A percentile compares a stretch with the other conserved stretches of the same genome.
These are phyloP conservation scores for Camellia lanceoleosa DNA, from an alignment of 148 eudicot genomes.

Conservation along the genomic window DNA sequence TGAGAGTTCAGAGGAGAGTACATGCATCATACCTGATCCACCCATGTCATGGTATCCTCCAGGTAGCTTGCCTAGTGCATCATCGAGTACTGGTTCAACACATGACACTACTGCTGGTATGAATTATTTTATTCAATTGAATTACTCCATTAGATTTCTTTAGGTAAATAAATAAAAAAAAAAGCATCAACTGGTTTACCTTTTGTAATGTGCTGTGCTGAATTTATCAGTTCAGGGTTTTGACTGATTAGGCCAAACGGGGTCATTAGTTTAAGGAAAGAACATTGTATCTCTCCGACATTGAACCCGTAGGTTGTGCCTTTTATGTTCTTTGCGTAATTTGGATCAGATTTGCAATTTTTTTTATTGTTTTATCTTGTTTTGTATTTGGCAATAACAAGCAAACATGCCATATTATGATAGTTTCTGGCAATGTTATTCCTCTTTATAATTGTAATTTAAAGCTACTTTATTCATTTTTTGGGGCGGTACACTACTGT, in stretches of 20 bases:
- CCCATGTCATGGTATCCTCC: no score
- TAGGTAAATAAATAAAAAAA: neutral
- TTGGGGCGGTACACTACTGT: neutral
- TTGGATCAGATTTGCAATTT: conserved; percentile 5
- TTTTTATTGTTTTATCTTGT: neutral
- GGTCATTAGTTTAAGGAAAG: neutral
- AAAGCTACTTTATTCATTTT: neutral
- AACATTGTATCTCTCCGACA: neutral
- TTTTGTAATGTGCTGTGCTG: conserved; percentile 1
- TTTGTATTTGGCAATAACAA: neutral
- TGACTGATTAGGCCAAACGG: neutral
- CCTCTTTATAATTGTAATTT: neutral
- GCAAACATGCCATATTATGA: neutral
- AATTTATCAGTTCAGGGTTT: neutral
- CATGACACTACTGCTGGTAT: no score
- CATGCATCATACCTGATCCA: no score
- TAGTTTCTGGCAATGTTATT: neutral
- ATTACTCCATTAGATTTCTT: no score
- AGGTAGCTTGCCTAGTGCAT: no score
- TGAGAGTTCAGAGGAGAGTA: no score
- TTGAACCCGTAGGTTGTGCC: neutral
- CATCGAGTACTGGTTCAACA: no score
- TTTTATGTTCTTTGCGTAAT: neutral
- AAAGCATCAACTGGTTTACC: conserved; percentile 4
- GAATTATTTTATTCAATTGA: no score